phyloP scores from a whole-genome alignment of 2,329 filamentous ascomycete genomes.

The Xylariaceae sp. region DNA sequence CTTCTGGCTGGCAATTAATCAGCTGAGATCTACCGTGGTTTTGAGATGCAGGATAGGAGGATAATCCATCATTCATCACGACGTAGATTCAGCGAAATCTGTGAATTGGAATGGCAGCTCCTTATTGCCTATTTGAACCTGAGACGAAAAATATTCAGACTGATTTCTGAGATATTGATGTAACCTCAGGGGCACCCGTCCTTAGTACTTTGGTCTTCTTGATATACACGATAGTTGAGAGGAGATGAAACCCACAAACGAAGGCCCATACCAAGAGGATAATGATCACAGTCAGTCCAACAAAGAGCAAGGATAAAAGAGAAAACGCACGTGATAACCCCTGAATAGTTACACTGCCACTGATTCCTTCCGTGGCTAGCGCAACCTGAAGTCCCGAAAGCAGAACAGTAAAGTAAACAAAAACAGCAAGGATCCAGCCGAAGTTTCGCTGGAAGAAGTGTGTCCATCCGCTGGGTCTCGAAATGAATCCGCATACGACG shows the following conservation, averaged over 20 bases:
- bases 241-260: constrained; percentile 24
- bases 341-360: constrained; percentile 17
- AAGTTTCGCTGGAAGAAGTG: constrained; percentile 36
- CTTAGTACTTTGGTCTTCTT: constrained; percentile 11
- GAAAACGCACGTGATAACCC: constrained; percentile 22
- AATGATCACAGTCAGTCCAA: constrained; percentile 11
- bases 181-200: too few species aligned
- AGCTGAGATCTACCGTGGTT: too few species aligned
- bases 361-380: constrained; percentile 23
- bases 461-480: constrained; percentile 31
- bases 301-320: constrained; percentile 18
- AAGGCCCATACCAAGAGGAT: constrained; percentile 19
- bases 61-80: too few species aligned
- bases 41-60: too few species aligned
- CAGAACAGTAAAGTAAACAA: constrained; percentile 34
- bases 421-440: constrained; percentile 28
- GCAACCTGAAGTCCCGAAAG: constrained; percentile 37
- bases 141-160: too few species aligned
- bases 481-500: constrained; percentile 28
- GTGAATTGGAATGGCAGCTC: too few species aligned
- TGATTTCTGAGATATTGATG: too few species aligned
- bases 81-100: too few species aligned
- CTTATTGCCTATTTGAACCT: too few species aligned
- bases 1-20: too few species aligned
- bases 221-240: constrained; percentile 15